Conservation (phyloP, 108 stramenopile genomes). For the Nitzschia sp. region DNA sequence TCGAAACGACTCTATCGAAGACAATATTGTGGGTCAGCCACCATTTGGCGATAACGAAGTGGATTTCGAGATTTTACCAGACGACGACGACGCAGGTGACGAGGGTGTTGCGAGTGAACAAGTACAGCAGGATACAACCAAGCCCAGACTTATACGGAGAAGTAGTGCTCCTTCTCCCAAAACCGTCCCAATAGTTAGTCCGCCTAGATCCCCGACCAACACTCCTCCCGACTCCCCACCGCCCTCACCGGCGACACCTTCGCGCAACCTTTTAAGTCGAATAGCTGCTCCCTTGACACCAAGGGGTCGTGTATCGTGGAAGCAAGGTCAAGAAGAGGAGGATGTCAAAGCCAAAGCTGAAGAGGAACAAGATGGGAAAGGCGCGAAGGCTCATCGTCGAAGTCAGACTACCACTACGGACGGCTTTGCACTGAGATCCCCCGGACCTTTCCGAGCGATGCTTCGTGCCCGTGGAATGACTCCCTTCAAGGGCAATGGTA, state of each 20-base stretch:
- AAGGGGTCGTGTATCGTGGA: not conserved
- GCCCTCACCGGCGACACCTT: not conserved
- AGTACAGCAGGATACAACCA: not conserved
- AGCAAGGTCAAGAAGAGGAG: not conserved
- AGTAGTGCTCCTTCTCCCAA: not conserved
- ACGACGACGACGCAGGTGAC: slow-evolving; percentile 28
- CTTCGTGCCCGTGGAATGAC: slow-evolving; percentile 6
- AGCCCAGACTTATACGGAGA: not conserved
- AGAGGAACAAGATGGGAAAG: not conserved
- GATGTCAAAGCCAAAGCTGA: not conserved
- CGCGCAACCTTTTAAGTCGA: not conserved
- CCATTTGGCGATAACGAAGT: no score
- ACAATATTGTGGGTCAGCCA: no score
- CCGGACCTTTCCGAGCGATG: slow-evolving; percentile 6
- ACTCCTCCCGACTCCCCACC: not conserved
- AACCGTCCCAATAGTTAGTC: not conserved
- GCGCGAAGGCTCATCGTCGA: not conserved
- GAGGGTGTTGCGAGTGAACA: not conserved
- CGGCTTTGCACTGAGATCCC: not conserved
- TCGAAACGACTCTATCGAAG: no score
- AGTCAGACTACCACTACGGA: not conserved
- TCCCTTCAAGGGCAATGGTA: not conserved
- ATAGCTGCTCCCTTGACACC: not conserved
- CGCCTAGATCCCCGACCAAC: not conserved
- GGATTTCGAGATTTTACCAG: slow-evolving; percentile 38